Base-by-base conservation (phyloP, 164 flowering plant species). In the Chloranthus sessilifolius region DNA sequence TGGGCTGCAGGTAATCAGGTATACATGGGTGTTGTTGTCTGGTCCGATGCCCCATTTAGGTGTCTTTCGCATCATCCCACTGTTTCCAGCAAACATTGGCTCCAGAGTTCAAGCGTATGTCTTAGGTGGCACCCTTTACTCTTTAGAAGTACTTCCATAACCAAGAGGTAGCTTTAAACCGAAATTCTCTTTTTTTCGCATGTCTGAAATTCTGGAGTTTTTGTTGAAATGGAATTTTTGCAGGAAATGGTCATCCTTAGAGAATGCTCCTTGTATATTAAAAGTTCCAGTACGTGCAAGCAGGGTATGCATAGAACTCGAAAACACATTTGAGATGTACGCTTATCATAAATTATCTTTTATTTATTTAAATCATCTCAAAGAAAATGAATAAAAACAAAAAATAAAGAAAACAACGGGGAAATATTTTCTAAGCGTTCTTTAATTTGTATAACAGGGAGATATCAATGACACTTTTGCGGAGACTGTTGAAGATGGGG, bases 371-470 rank as follows among this genome's bases (percentile, higher is more conserved):
- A n/a, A n/a, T n/a, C n/a, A n/a, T n/a, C n/a, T n/a, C n/a, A n/a
- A n/a, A n/a, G n/a, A n/a, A n/a, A n/a, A n/a, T n/a, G n/a, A n/a
- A n/a, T n/a, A n/a, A n/a, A n/a, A n/a, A n/a, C n/a, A n/a, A n/a
- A n/a, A n/a, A n/a, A 49, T 12, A 15, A 15, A 15, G 25, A 44
- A 20, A 15, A 24, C 42, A 25, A 8, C 20, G 26, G 7, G 12
- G 30, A 41, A 19, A 6, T 36, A 24, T 23, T 33, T 9, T 53
- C 27, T 8, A 25, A n/a, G 53, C 34, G 41, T 47, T 26, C 48
- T 53, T 49, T 19, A 29, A n/a, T 23, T 43, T 41, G 15, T 41
- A 21, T 60, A 43, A 41, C 75, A 78, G 83, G 75, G 46, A 45
- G 75, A 75, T 55, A 55, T 69, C 10, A 48, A 47, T 43, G 70